Conservation (phyloP, 1,284 basidiomycete species). For the Omphalotus olearius region DNA sequence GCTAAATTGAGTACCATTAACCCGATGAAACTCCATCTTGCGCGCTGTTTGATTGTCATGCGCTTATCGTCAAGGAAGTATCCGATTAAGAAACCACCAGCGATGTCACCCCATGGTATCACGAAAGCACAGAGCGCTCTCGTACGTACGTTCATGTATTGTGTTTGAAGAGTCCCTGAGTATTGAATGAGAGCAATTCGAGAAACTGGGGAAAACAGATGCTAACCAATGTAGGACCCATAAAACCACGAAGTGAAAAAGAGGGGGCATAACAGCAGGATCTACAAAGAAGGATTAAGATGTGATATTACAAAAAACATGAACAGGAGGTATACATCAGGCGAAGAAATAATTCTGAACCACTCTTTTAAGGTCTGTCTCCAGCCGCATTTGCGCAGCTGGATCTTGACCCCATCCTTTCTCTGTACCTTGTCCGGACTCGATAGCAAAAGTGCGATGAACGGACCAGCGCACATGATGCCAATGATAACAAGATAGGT, state of each 20-base stretch:
- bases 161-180: constrained; percentile 27
- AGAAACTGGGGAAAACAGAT: not conserved
- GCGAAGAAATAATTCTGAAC: constrained; percentile 24
- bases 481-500: constrained; percentile 31
- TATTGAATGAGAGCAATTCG: not conserved
- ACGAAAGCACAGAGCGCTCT: constrained; percentile 27
- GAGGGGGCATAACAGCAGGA: constrained; percentile 27
- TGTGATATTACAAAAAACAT: not conserved
- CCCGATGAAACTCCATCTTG: constrained; percentile 25
- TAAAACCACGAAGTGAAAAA: constrained; percentile 33
- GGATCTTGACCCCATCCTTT: constrained; percentile 26
- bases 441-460: constrained; percentile 27
- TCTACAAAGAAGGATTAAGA: constrained; percentile 15
- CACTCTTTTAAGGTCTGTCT: constrained; percentile 24
- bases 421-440: constrained; percentile 28
- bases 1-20: constrained; percentile 28
- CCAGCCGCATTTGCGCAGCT: constrained; percentile 26
- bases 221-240: constrained; percentile 25
- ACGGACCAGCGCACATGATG: constrained; percentile 31
- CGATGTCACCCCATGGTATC: constrained; percentile 28
- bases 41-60: constrained; percentile 27
- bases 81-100: constrained; percentile 27
- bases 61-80: constrained; percentile 28
- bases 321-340: constrained; percentile 20
- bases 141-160: constrained; percentile 29